Evolutionary conservation across 2,329 filamentous ascomycete species (phyloP), one percentile per base, ranked within the genome.

Genomic region (Malbranchea cinnamomea): DNA sequence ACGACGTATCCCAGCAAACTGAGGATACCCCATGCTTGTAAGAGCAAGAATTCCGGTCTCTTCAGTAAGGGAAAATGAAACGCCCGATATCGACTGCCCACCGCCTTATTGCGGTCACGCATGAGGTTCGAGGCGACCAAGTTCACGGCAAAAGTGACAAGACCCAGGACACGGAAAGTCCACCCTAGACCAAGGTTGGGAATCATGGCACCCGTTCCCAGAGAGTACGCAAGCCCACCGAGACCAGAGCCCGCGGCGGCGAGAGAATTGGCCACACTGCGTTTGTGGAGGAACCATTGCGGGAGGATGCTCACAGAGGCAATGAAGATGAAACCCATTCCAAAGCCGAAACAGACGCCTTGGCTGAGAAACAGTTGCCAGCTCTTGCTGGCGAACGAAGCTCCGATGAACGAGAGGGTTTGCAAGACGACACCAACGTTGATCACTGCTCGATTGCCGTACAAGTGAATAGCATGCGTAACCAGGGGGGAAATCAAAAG

Each of bases 1-100:
- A 73, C 67, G 12, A 76, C 67, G 39, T 78, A 78, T 4, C 69
- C 74, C 4, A 79, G 53, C 62, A 76, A 71, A 29, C 62, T 71
- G 37, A 76, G 59, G 34, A 69, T 60, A 1, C 68, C 71, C 54
- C 68, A 78, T 3, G 46, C 54, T 13, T 73, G 54, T n/a, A 77
- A 54, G 0, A 74, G 56, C 3, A 70, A 35, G 35, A 73, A 71
- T 39, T 77, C 65, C 0, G 57, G 49, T 1, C 61, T 57, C 24
- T 54, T 58, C 40, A 76, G 65, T 4, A 74, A 45, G 3, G 54
- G 51, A 14, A 61, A 45, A 42, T 71, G 65, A 40, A 74, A 71
- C 2, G 62, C 58, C 14, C 60, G 54, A 40, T 68, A 59, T 2
- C 57, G 58, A 29, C 58, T 57, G 6, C 65, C 64, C 32, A 72